These are phyloP conservation scores for Aeminium ludgeri DNA, from an alignment of 495 filamentous ascomycete species.

Conservation along the genomic window DNA sequence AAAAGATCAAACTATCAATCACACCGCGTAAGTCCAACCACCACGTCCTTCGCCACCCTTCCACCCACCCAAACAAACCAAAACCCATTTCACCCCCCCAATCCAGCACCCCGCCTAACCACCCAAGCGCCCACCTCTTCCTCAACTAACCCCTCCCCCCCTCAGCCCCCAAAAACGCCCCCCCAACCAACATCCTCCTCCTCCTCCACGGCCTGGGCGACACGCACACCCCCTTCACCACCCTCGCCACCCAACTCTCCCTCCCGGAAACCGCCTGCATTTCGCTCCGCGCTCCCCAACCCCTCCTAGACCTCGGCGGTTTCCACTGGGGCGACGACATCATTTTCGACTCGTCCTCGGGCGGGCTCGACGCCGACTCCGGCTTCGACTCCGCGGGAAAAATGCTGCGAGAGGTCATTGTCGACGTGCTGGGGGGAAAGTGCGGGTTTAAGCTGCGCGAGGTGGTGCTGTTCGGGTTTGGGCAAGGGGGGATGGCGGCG, in stretches of 20 bases:
- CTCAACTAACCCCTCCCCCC: neutral
- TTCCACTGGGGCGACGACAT: constrained; percentile 95
- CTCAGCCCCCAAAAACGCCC: constrained; percentile 20
- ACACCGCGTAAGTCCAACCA: constrained; percentile 12
- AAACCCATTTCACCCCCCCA: neutral
- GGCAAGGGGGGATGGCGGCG: constrained; percentile 72
- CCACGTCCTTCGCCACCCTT: neutral
- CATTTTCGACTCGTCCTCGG: constrained; percentile 41
- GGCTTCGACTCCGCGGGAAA: constrained; percentile 47
- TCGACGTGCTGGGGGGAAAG: constrained; percentile 40
- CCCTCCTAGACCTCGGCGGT: constrained; percentile 52
- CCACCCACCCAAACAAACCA: neutral
- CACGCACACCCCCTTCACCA: constrained; percentile 46
- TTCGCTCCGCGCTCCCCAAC: constrained; percentile 54
- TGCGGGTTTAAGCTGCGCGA: constrained; percentile 56
- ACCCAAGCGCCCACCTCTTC: neutral
- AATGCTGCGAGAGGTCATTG: constrained; percentile 40
- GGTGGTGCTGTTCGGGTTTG: constrained; percentile 67
- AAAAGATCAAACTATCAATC: constrained; percentile 8
- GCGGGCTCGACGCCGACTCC: constrained; percentile 59
- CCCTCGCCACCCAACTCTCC: constrained; percentile 53
- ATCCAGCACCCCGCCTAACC: neutral
- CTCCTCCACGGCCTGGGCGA: constrained; percentile 88
- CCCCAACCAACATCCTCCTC: constrained; percentile 56
- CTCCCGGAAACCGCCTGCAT: constrained; percentile 69